A percentile compares a stretch with the other conserved stretches of the same genome.
phyloP scores from a whole-genome alignment of 177 flowering plant genomes.

The Vitis hybrid region DNA sequence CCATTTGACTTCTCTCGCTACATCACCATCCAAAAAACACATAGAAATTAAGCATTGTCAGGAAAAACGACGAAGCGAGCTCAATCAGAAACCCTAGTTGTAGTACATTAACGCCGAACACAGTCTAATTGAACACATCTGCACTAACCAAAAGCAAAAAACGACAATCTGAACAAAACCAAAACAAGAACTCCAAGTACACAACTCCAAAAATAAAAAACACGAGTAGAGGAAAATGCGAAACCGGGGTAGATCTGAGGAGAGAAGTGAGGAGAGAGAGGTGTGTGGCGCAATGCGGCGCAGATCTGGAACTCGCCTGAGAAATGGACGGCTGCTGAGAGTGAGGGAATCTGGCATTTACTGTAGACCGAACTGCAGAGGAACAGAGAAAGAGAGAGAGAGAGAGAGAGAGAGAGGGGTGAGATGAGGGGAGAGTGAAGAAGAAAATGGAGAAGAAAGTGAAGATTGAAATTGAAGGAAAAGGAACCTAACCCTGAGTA shows the following conservation, averaged over 20 bases:
- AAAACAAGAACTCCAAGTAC: neutral
- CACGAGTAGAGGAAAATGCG: neutral
- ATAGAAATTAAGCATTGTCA: no score
- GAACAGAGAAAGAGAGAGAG: neutral
- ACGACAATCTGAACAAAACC: neutral
- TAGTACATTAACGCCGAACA: neutral
- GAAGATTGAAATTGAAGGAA: conserved; percentile 13
- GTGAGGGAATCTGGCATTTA: neutral
- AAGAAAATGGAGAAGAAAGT: neutral
- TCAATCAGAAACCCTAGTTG: neutral
- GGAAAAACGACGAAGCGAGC: neutral
- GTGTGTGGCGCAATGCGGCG: neutral
- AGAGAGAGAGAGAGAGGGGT: no score
- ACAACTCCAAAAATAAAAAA: neutral
- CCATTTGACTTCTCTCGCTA: neutral
- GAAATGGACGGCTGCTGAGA: neutral
- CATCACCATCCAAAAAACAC: neutral
- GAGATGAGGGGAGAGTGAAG: neutral
- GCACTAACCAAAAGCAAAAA: neutral
- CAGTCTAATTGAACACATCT: neutral
- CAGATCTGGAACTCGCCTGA: neutral
- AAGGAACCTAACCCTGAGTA: neutral
- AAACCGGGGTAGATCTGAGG: no score
- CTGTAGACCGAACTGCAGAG: neutral
- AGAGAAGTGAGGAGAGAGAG: neutral